Conservation (phyloP, 164 flowering plant species). For the Chimonanthus salicifolius region DNA sequence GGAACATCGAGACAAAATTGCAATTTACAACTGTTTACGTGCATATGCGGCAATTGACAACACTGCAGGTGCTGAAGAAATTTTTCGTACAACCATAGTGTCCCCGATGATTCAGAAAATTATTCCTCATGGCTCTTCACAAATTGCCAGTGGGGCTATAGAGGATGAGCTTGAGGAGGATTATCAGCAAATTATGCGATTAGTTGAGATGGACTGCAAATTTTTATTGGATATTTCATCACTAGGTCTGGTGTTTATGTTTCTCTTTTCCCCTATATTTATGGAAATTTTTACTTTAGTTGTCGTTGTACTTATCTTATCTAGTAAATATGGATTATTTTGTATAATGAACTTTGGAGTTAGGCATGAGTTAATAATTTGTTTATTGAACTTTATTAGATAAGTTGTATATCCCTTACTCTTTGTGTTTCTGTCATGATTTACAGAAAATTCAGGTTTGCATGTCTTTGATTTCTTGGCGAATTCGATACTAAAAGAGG, state of each 20-base stretch:
- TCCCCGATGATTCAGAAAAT: conserved; percentile 60
- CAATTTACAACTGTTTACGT: conserved; percentile 90
- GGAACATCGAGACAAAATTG: conserved; percentile 73
- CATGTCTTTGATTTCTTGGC: conserved; percentile 95
- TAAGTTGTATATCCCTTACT: background rate
- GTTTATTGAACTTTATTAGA: conserved; percentile 2
- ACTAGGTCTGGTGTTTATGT: conserved; percentile 36
- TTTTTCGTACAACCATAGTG: conserved; percentile 72
- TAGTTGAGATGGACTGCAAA: conserved; percentile 64
- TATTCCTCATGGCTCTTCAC: conserved; percentile 49
- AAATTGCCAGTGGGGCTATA: conserved; percentile 34
- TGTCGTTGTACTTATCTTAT: background rate
- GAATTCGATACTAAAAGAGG: conserved; percentile 94
- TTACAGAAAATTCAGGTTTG: conserved; percentile 94
- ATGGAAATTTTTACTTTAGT: background rate
- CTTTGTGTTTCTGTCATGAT: conserved; percentile 5
- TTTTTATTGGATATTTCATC: conserved; percentile 80
- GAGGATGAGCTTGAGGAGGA: conserved; percentile 77
- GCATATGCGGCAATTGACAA: conserved; percentile 99
- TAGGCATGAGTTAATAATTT: background rate
- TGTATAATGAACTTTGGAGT: background rate
- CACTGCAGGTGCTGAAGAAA: conserved; percentile 79
- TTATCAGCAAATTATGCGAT: conserved; percentile 60
- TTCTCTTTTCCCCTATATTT: background rate
- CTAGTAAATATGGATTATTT: background rate